Conservation (phyloP, 768 basidiomycete genomes). For the Russula vinacea region DNA sequence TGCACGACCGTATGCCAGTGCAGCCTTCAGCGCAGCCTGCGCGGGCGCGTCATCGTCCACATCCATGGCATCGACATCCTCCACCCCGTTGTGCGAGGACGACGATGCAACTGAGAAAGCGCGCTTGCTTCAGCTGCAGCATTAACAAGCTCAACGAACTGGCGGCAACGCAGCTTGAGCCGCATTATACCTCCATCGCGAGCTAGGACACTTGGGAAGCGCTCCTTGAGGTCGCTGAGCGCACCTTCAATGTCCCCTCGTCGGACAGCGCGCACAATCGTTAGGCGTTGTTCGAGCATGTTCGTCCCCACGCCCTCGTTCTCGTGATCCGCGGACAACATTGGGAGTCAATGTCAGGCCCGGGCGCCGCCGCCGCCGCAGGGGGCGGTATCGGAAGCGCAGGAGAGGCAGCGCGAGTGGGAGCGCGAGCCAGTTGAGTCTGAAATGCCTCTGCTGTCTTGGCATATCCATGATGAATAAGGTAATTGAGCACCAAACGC, state of each 20-base stretch:
- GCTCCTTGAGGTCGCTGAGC: conserved; percentile 49
- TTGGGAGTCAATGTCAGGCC: conserved; percentile 24
- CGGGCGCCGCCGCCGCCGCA: conserved; percentile 21
- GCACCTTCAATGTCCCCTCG: conserved; percentile 70
- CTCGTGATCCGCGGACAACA: conserved; percentile 35
- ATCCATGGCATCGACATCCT: conserved; percentile 43
- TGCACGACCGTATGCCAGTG: conserved; percentile 70
- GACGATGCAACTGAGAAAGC: conserved; percentile 8
- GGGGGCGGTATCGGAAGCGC: conserved; percentile 28
- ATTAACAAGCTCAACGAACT: conserved; percentile 68
- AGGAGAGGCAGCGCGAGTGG: conserved; percentile 20
- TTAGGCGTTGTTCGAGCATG: conserved; percentile 59
- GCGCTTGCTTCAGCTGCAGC: conserved; percentile 27
- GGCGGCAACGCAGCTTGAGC: conserved; percentile 82
- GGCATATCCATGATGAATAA: conserved; percentile 82
- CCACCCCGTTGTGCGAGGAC: conserved; percentile 19
- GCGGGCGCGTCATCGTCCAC: conserved; percentile 50
- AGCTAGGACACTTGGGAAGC: conserved; percentile 63
- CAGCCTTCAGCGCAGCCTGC: conserved; percentile 58
- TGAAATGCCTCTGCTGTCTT: conserved; percentile 67
- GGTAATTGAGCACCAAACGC: conserved; percentile 72
- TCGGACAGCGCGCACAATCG: conserved; percentile 64
- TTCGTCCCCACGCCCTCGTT: conserved; percentile 40
- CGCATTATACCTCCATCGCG: conserved; percentile 65
- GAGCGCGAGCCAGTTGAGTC: conserved; percentile 39